These are phyloP conservation scores for Epichloe hybrida DNA, from an alignment of 2,329 filamentous ascomycete species.

Conservation along the genomic window DNA sequence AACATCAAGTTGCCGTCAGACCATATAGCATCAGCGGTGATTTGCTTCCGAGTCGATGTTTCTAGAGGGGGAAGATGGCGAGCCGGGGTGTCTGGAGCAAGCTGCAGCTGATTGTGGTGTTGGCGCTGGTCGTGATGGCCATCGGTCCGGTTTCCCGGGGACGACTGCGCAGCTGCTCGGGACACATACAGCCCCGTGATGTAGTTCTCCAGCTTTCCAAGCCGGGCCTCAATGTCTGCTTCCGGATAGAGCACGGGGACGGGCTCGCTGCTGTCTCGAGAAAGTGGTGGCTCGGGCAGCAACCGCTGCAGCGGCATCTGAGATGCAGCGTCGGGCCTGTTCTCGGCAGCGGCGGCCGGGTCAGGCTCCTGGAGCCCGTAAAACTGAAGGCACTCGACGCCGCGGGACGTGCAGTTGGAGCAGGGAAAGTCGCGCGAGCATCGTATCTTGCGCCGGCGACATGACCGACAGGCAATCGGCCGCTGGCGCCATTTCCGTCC, in stretches of 20 bases:
- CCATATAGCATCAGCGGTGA: not conserved
- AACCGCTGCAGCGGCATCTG: not conserved
- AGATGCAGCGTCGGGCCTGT: not conserved
- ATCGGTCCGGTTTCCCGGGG: not conserved
- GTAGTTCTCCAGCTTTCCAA: conserved; percentile 1
- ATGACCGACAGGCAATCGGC: conserved; percentile 20
- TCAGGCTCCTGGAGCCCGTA: conserved; percentile 1
- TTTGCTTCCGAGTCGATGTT: not conserved
- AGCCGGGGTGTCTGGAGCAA: not conserved
- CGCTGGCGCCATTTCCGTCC: conserved; percentile 17
- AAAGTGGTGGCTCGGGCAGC: not conserved
- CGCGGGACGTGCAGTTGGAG: conserved; percentile 19
- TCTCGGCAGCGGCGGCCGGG: too few relatives aligned
- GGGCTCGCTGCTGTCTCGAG: not conserved
- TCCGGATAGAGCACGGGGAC: not conserved
- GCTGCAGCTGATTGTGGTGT: not conserved
- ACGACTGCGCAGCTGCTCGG: not conserved
- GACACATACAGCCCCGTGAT: not conserved
- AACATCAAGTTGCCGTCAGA: not conserved
- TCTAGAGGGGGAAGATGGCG: not conserved
- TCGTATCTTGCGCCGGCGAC: conserved; percentile 18
- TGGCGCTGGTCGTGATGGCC: not conserved
- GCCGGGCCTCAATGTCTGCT: not conserved
- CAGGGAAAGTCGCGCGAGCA: conserved; percentile 21
- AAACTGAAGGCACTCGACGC: conserved; percentile 12